Evolutionary conservation across 768 basidiomycete genomes (phyloP).

Genomic region (Suillus brevipes): DNA sequence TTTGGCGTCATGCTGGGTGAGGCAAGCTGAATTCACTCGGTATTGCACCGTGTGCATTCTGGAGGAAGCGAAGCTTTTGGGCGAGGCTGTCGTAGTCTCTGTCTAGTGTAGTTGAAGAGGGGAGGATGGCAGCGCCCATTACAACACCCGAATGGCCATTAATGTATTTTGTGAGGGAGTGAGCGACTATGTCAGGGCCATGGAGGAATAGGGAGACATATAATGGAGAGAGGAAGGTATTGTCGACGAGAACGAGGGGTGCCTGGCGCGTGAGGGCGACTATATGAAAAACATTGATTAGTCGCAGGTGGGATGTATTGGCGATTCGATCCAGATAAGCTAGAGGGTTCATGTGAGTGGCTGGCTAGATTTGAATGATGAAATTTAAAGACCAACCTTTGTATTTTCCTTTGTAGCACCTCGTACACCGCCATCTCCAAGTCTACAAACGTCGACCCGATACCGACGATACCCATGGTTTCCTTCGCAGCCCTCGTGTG

Average conservation of each 20-base stretch:
- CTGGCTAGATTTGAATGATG: too few relatives aligned
- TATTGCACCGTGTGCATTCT: conserved; percentile 84
- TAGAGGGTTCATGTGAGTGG: conserved; percentile 30
- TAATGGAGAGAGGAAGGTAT: conserved; percentile 92
- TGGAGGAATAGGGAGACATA: conserved; percentile 85
- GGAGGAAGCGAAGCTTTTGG: conserved; percentile 76
- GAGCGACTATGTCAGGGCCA: conserved; percentile 83
- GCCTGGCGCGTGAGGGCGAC: conserved; percentile 63
- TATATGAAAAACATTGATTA: conserved; percentile 88
- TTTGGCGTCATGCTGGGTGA: conserved; percentile 88
- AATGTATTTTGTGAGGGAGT: conserved; percentile 87
- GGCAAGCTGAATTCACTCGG: conserved; percentile 85
- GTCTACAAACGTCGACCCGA: conserved; percentile 44
- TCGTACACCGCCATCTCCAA: conserved; percentile 72
- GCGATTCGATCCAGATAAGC: conserved; percentile 94
- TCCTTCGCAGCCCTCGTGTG: conserved; percentile 63
- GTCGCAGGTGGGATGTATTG: conserved; percentile 93
- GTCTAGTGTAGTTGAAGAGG: conserved; percentile 29
- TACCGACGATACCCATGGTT: conserved; percentile 45
- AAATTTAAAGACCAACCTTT: conserved; percentile 61
- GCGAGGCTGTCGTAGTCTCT: conserved; percentile 37
- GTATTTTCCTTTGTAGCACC: conserved; percentile 73
- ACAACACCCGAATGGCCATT: conserved; percentile 94
- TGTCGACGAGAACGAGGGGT: conserved; percentile 74
- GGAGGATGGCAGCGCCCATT: conserved; percentile 82